phyloP scores from a whole-genome alignment of 108 stramenopile species.

The Nitzschia sp. region DNA sequence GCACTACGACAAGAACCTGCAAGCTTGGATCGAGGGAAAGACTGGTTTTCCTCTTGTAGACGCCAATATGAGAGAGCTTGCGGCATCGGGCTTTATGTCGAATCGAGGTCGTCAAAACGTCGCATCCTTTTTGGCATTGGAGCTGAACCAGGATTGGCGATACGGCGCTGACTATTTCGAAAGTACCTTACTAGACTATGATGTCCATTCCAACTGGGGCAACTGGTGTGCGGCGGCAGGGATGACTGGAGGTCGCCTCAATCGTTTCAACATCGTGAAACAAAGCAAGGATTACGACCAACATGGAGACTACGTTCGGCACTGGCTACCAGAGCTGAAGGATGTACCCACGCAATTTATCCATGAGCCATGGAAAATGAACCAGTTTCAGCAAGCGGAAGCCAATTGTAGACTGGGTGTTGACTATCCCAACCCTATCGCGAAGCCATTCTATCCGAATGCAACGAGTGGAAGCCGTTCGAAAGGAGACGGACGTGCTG shows the following conservation, averaged over 20 bases:
- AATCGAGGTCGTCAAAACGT: slow-evolving; percentile 98
- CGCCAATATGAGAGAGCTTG: slow-evolving; percentile 98
- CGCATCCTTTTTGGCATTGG: slow-evolving; percentile 88
- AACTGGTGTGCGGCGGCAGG: slow-evolving; percentile 93
- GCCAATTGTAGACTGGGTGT: slow-evolving; percentile 71
- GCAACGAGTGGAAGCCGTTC: slow-evolving; percentile 40
- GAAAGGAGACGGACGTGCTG: slow-evolving; percentile 37
- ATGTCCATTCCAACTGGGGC: slow-evolving; percentile 93
- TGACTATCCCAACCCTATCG: slow-evolving; percentile 84
- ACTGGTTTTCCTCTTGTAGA: slow-evolving; percentile 94
- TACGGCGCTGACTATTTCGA: slow-evolving; percentile 95
- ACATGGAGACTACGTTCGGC: slow-evolving; percentile 92
- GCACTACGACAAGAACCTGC: slow-evolving; percentile 56
- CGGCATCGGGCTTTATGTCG: slow-evolving; percentile 95
- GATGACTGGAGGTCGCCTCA: slow-evolving; percentile 92
- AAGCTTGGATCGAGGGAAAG: slow-evolving; percentile 82
- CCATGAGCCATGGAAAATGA: slow-evolving; percentile 92
- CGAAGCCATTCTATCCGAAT: slow-evolving; percentile 45
- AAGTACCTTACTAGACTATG: slow-evolving; percentile 89
- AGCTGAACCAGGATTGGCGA: slow-evolving; percentile 96
- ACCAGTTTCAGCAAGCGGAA: slow-evolving; percentile 70
- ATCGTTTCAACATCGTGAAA: slow-evolving; percentile 94
- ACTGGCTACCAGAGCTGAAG: slow-evolving; percentile 93
- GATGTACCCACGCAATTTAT: slow-evolving; percentile 76
- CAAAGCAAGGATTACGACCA: slow-evolving; percentile 95